phyloP scores from a whole-genome alignment of 73 alveolate genomes.

The Breviolum minutum region DNA sequence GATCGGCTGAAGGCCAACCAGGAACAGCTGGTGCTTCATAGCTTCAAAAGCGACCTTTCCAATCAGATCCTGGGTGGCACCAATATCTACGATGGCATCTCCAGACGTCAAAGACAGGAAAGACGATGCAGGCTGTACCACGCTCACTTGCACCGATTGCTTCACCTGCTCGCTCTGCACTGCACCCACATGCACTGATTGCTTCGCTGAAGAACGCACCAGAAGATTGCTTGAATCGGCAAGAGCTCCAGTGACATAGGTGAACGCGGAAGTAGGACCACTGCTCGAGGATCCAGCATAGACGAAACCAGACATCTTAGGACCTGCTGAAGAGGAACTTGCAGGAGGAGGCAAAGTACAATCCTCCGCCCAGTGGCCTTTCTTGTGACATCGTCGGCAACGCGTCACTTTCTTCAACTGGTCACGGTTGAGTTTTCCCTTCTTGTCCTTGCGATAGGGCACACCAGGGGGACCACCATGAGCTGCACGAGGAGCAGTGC shows the following conservation, averaged over 20 bases:
- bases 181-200: neutral
- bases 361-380: constrained; percentile 30
- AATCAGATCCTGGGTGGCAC: neutral
- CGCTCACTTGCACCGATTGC: neutral
- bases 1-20: neutral
- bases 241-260: neutral
- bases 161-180: neutral
- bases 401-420: neutral
- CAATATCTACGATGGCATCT: neutral
- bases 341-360: neutral
- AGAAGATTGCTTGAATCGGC: no score
- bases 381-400: neutral
- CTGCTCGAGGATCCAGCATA: no score
- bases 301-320: neutral
- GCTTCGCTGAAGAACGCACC: no score
- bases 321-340: neutral
- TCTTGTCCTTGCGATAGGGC: neutral
- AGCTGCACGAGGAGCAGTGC: neutral
- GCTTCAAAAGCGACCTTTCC: neutral
- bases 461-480: neutral
- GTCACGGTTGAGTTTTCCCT: neutral
- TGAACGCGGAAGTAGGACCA: neutral
- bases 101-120: neutral
- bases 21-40: neutral
- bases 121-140: neutral